These are phyloP conservation scores for Pythium chondricola DNA, from an alignment of 352 stramenopile genomes.

Conservation along the genomic window DNA sequence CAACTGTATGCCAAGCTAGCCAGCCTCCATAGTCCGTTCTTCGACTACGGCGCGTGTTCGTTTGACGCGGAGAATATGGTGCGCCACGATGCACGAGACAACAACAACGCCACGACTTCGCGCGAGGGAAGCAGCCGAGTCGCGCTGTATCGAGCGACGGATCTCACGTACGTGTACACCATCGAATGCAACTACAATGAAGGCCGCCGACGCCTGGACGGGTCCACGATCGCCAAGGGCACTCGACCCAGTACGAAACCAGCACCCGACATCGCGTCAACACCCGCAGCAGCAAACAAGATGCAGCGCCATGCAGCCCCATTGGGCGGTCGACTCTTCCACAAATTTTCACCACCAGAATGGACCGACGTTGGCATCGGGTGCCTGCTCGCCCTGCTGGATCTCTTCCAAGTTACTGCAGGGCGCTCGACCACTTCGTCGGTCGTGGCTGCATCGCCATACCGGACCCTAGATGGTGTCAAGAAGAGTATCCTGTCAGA, in stretches of 20 bases:
- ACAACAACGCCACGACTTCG: constrained; percentile 45
- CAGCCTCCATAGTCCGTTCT: constrained; percentile 64
- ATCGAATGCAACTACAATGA: constrained; percentile 93
- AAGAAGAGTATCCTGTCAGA: constrained; percentile 44
- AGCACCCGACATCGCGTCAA: constrained; percentile 1
- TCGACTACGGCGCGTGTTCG: constrained; percentile 83
- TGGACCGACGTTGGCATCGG: constrained; percentile 70
- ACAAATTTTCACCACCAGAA: constrained; percentile 58
- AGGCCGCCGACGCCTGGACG: constrained; percentile 34
- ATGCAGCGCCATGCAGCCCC: constrained; percentile 5
- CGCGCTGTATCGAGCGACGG: constrained; percentile 59
- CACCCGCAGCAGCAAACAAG: constrained; percentile 6
- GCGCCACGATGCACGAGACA: constrained; percentile 43
- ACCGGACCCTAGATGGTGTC: constrained; percentile 46
- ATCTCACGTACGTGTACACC: constrained; percentile 82
- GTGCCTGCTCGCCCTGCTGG: constrained; percentile 46
- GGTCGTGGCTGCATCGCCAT: constrained; percentile 29
- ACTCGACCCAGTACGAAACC: not conserved
- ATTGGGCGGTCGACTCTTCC: constrained; percentile 28
- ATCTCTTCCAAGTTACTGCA: constrained; percentile 46
- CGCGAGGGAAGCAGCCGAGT: constrained; percentile 76
- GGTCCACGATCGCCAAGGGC: constrained; percentile 19
- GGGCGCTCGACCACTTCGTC: constrained; percentile 1
- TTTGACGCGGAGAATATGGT: constrained; percentile 85
- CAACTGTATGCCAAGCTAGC: constrained; percentile 75